A percentile compares a stretch with the other conserved stretches of the same genome.
These are phyloP conservation scores for Cryptococcus depauperatus DNA, from an alignment of 1,284 basidiomycete genomes.

Conservation along the genomic window DNA sequence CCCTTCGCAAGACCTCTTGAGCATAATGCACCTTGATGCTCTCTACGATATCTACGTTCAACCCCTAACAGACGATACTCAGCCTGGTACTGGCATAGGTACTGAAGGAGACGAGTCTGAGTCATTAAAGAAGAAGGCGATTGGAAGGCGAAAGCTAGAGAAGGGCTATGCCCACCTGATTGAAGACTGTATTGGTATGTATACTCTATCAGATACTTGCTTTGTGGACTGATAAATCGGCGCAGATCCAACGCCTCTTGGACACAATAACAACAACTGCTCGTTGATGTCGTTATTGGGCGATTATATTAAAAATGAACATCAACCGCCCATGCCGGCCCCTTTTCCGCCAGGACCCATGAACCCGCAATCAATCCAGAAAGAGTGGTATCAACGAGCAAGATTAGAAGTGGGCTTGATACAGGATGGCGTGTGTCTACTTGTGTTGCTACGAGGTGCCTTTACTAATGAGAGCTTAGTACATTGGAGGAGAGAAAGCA, in stretches of 20 bases:
- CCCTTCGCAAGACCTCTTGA: constrained; percentile 35
- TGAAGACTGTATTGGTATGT: too few species aligned
- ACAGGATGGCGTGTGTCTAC: constrained; percentile 27
- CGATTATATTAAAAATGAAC: too few species aligned
- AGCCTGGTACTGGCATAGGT: constrained; percentile 5
- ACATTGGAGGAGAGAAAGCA: constrained; percentile 26
- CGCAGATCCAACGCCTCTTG: too few species aligned
- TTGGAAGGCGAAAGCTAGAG: constrained; percentile 20
- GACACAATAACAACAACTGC: too few species aligned
- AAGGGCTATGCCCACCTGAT: constrained; percentile 40
- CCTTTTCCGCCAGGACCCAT: too few species aligned
- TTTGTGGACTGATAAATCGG: too few species aligned
- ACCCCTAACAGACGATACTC: constrained; percentile 22
- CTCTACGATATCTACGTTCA: constrained; percentile 38
- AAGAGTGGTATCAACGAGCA: constrained; percentile 20
- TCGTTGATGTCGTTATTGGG: too few species aligned
- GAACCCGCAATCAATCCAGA: constrained; percentile 18
- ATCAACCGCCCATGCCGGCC: too few species aligned
- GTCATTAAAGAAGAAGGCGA: constrained; percentile 7
- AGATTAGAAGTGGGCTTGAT: constrained; percentile 27
- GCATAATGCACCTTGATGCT: constrained; percentile 32
- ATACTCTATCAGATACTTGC: too few species aligned
- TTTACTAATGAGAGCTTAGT: constrained; percentile 16
- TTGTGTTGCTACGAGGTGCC: neutral
- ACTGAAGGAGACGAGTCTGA: neutral